These are phyloP conservation scores for Barnettozyma salicaria DNA, from an alignment of 805 yeast genomes.

Conservation along the genomic window DNA sequence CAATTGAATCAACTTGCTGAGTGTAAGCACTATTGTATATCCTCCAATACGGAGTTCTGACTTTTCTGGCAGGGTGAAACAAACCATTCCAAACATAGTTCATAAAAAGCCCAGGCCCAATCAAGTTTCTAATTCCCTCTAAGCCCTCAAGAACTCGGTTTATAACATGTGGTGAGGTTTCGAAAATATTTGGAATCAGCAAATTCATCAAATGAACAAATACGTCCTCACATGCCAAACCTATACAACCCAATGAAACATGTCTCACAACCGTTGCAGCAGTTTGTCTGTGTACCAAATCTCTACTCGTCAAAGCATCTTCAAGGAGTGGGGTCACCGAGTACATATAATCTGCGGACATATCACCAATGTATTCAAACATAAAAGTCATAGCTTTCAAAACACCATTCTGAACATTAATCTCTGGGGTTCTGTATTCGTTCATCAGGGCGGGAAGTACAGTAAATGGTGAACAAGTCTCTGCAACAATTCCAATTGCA, in stretches of 20 bases:
- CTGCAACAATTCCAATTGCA: conserved; percentile 95
- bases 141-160: conserved; percentile 74
- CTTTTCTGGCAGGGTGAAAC: conserved; percentile 89
- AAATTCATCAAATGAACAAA: conserved; percentile 79
- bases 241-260: conserved; percentile 72
- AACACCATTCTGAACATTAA: conserved; percentile 93
- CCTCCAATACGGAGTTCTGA: conserved; percentile 80
- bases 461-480: conserved; percentile 86
- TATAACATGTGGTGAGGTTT: conserved; percentile 94
- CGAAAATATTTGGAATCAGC: conserved; percentile 83
- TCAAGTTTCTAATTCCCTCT: conserved; percentile 59
- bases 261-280: conserved; percentile 85
- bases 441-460: conserved; percentile 93
- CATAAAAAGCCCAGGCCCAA: conserved; percentile 72
- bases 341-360: conserved; percentile 75
- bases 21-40: conserved; percentile 72
- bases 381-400: conserved; percentile 84
- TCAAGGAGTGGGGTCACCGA: conserved; percentile 74
- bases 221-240: conserved; percentile 71
- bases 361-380: conserved; percentile 84
- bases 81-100: conserved; percentile 83
- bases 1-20: conserved; percentile 65
- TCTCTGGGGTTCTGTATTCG: conserved; percentile 88
- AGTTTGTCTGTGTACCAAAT: conserved; percentile 90
- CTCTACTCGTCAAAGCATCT: conserved; percentile 87